phyloP scores from a whole-genome alignment of 2,329 filamentous ascomycete species.

The Cladosporium sp. region DNA sequence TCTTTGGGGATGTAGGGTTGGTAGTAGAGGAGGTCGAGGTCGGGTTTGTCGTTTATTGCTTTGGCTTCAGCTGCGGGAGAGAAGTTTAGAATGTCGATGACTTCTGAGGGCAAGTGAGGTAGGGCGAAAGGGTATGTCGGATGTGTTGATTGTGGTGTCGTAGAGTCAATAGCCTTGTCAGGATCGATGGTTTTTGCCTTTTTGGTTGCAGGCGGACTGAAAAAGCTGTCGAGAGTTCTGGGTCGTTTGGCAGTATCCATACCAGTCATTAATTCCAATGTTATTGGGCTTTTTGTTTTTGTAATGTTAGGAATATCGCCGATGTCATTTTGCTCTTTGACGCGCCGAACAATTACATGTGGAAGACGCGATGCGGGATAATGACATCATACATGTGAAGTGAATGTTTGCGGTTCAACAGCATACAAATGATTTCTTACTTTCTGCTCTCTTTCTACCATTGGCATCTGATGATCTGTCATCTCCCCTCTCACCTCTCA shows the following conservation, averaged over 20 bases:
- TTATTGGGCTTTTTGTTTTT: not conserved
- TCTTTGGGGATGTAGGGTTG: slow-evolving; percentile 63
- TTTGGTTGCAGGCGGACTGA: slow-evolving; percentile 47
- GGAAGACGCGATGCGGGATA: no score
- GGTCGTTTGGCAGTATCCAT: slow-evolving; percentile 40
- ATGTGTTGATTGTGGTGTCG: slow-evolving; percentile 37
- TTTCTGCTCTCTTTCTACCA: no score
- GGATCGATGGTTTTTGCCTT: slow-evolving; percentile 32
- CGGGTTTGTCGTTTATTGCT: slow-evolving; percentile 60
- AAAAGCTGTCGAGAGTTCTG: slow-evolving; percentile 66
- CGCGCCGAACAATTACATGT: no score
- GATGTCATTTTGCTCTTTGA: no score
- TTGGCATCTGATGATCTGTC: no score
- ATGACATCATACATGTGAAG: no score
- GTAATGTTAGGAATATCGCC: no score
- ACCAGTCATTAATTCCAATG: not conserved
- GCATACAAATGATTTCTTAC: no score
- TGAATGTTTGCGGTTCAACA: no score
- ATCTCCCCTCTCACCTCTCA: no score
- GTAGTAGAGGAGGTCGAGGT: slow-evolving; percentile 71
- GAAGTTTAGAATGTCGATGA: slow-evolving; percentile 40
- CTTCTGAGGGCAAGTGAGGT: slow-evolving; percentile 41
- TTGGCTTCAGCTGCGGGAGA: slow-evolving; percentile 46
- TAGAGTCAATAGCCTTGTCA: slow-evolving; percentile 12
- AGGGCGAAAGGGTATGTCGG: slow-evolving; percentile 51